Evolutionary conservation across 2,329 filamentous ascomycete genomes (phyloP).

Genomic region (Trichoderma sp.): DNA sequence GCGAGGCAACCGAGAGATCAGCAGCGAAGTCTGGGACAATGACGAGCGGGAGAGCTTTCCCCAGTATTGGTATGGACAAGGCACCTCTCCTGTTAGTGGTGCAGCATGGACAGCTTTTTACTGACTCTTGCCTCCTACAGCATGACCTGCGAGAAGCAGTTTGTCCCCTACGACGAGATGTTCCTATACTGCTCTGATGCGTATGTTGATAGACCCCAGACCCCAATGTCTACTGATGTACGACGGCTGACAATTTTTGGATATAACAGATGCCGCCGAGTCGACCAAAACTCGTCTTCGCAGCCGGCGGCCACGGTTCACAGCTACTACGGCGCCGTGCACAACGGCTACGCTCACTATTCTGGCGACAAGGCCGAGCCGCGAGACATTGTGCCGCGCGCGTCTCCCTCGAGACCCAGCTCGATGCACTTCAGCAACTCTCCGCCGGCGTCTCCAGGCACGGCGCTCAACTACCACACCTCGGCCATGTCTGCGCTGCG

Average conservation of each 20-base stretch:
- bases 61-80: constrained; percentile 56
- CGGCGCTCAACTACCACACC: constrained; percentile 39
- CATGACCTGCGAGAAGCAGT: constrained; percentile 67
- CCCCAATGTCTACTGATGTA: neutral
- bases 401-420: constrained; percentile 58
- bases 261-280: constrained; percentile 48
- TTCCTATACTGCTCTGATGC: constrained; percentile 61
- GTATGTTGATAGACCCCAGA: constrained; percentile 41
- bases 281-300: constrained; percentile 45
- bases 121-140: constrained; percentile 37
- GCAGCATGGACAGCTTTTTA: neutral
- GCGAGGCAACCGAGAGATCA: constrained; percentile 49
- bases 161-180: constrained; percentile 55
- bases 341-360: constrained; percentile 43
- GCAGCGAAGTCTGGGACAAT: constrained; percentile 50
- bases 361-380: constrained; percentile 48
- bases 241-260: constrained; percentile 24
- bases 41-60: constrained; percentile 62
- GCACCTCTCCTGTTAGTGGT: constrained; percentile 19
- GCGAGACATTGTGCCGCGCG: constrained; percentile 61
- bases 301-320: constrained; percentile 28
- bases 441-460: constrained; percentile 47
- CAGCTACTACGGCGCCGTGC: constrained; percentile 29
- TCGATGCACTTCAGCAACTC: constrained; percentile 52
- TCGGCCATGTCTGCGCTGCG: constrained; percentile 55